phyloP scores from a whole-genome alignment of 306 rosid genomes.

The Dicorynia guianensis region DNA sequence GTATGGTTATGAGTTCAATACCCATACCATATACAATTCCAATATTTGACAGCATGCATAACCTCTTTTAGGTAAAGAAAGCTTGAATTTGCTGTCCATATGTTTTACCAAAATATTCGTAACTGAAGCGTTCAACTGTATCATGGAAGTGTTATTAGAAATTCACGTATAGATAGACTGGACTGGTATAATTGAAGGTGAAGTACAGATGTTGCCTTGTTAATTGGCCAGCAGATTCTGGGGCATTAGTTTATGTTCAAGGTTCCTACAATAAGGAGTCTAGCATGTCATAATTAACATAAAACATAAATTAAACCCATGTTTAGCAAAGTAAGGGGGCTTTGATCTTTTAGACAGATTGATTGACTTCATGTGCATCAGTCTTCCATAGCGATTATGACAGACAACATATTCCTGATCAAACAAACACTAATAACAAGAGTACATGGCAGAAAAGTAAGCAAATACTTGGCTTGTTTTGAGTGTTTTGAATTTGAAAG shows the following conservation, averaged over 20 bases:
- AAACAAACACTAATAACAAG: no score
- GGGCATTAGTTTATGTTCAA: neutral
- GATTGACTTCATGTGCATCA: slow-evolving; percentile 1
- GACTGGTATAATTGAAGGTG: no score
- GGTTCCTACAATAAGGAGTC: neutral
- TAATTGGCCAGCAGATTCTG: neutral
- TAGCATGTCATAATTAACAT: no score
- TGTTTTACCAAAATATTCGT: slow-evolving; percentile 24
- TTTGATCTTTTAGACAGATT: neutral
- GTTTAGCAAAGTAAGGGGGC: neutral
- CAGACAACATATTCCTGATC: neutral
- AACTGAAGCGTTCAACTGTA: neutral
- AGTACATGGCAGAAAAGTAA: no score
- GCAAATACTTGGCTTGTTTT: neutral
- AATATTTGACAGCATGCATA: neutral
- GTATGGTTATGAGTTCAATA: neutral
- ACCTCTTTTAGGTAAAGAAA: neutral
- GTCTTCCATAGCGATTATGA: neutral
- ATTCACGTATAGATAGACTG: no score
- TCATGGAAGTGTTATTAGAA: no score
- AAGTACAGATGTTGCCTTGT: neutral
- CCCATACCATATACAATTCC: slow-evolving; percentile 1
- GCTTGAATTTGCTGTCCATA: slow-evolving; percentile 6
- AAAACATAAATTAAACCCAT: neutral
- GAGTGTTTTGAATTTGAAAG: neutral